Conservation (phyloP, 169 alveolate species). For the Cryptosporidium ubiquitum region DNA sequence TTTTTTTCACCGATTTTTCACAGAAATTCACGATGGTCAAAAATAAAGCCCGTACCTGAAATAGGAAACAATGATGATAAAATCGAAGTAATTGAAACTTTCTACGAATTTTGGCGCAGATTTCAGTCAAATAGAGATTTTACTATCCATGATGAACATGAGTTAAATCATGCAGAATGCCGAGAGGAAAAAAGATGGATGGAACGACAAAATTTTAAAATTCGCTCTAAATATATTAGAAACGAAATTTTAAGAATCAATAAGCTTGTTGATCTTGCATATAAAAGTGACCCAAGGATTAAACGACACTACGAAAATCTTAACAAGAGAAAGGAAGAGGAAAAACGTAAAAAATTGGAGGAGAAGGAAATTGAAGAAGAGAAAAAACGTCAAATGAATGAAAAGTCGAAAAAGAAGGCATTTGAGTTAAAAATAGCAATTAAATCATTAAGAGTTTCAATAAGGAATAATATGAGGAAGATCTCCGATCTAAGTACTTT, state of each 20-base stretch:
- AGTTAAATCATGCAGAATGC: constrained; percentile 90
- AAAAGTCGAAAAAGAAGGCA: constrained; percentile 78
- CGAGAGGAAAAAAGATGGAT: constrained; percentile 94
- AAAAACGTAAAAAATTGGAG: constrained; percentile 78
- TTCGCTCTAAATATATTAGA: constrained; percentile 86
- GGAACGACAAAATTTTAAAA: constrained; percentile 92
- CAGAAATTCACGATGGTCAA: constrained; percentile 88
- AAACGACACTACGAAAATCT: constrained; percentile 79
- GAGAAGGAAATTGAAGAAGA: constrained; percentile 80
- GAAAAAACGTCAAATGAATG: constrained; percentile 55
- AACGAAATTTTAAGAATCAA: constrained; percentile 90
- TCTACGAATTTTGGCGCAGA: constrained; percentile 91
- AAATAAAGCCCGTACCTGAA: constrained; percentile 91
- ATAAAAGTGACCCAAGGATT: constrained; percentile 87
- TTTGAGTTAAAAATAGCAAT: constrained; percentile 71
- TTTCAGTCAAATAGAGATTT: constrained; percentile 92
- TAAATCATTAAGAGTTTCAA: constrained; percentile 76
- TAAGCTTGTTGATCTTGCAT: constrained; percentile 90
- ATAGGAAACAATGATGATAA: constrained; percentile 89
- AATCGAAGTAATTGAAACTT: constrained; percentile 85
- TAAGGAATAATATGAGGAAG: constrained; percentile 75
- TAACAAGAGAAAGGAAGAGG: constrained; percentile 82
- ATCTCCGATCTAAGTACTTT: constrained; percentile 19
- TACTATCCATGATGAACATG: constrained; percentile 90
- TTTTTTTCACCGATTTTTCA: constrained; percentile 85